A percentile compares a stretch with the other conserved stretches of the same genome.
Conservation (phyloP, 805 yeast species). For the Cyberlindnera galapagoensis region DNA sequence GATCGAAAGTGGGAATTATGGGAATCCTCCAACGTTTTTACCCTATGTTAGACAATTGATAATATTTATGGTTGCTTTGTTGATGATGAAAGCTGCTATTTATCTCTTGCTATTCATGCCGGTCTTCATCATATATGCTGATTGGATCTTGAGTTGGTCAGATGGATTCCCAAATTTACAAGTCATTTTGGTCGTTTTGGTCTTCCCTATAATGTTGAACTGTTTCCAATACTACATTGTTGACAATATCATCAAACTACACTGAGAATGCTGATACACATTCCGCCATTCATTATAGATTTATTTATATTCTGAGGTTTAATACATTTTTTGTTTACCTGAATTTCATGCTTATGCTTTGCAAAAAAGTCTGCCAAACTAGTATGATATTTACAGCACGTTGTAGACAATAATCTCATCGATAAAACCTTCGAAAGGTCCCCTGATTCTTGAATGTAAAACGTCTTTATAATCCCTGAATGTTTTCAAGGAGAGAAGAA, state of each 20-base stretch:
- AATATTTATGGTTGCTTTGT: slow-evolving; percentile 59
- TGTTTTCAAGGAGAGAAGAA: no score
- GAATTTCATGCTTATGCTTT: no score
- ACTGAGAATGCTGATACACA: no score
- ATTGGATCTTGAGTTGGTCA: slow-evolving; percentile 77
- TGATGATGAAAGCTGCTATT: slow-evolving; percentile 55
- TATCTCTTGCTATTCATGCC: slow-evolving; percentile 58
- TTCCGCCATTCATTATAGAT: no score
- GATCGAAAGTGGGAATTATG: slow-evolving; percentile 46
- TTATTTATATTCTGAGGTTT: no score
- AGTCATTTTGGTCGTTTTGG: slow-evolving; percentile 79
- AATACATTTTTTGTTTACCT: no score
- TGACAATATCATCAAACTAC: slow-evolving; percentile 72
- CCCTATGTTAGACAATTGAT: slow-evolving; percentile 68
- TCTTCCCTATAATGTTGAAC: slow-evolving; percentile 69
- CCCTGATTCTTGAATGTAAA: no score
- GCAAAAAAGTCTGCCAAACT: no score
- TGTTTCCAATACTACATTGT: slow-evolving; percentile 67
- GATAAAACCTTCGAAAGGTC: no score
- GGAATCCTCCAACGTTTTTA: slow-evolving; percentile 52
- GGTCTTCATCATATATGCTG: slow-evolving; percentile 62
- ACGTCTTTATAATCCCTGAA: no score
- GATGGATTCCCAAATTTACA: slow-evolving; percentile 75
- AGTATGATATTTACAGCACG: no score
- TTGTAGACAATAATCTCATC: no score